phyloP scores from a whole-genome alignment of 2,329 filamentous ascomycete species.

The Chaetomiaceae sp. region DNA sequence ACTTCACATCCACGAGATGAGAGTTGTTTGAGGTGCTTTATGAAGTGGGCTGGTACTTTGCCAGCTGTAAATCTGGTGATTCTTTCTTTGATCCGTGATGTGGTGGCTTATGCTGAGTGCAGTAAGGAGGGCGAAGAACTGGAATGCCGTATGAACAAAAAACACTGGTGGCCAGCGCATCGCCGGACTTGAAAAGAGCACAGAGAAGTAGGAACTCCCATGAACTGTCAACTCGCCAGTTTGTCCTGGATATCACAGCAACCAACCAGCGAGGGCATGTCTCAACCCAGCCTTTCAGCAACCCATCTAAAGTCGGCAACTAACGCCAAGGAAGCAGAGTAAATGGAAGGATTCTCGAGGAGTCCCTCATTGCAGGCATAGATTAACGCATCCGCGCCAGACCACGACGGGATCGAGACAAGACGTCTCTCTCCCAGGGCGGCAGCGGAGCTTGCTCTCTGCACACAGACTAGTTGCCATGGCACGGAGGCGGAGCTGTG shows the following conservation, averaged over 20 bases:
- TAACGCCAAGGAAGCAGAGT: conserved; percentile 24
- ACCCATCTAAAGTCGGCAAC: conserved; percentile 9
- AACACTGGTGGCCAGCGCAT: too few species aligned
- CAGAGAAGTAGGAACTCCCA: neutral
- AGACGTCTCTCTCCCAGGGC: conserved; percentile 45
- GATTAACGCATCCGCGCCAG: conserved; percentile 32
- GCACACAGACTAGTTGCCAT: conserved; percentile 97
- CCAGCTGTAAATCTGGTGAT: too few species aligned
- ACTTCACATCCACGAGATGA: too few species aligned
- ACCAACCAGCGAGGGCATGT: conserved; percentile 2
- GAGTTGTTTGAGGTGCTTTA: too few species aligned
- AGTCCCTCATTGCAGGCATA: conserved; percentile 16
- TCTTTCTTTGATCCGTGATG: too few species aligned
- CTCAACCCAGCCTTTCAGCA: conserved; percentile 14
- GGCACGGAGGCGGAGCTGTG: conserved; percentile 70
- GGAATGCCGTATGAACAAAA: too few species aligned
- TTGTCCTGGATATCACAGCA: too few species aligned
- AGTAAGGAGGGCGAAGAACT: too few species aligned
- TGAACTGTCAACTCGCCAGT: too few species aligned
- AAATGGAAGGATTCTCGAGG: conserved; percentile 23
- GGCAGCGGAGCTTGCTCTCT: conserved; percentile 57
- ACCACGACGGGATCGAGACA: conserved; percentile 34
- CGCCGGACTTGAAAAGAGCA: neutral
- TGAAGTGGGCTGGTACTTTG: too few species aligned
- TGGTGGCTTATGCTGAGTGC: too few species aligned